phyloP scores from a whole-genome alignment of 148 eudicot genomes.

The Polygonum aviculare region DNA sequence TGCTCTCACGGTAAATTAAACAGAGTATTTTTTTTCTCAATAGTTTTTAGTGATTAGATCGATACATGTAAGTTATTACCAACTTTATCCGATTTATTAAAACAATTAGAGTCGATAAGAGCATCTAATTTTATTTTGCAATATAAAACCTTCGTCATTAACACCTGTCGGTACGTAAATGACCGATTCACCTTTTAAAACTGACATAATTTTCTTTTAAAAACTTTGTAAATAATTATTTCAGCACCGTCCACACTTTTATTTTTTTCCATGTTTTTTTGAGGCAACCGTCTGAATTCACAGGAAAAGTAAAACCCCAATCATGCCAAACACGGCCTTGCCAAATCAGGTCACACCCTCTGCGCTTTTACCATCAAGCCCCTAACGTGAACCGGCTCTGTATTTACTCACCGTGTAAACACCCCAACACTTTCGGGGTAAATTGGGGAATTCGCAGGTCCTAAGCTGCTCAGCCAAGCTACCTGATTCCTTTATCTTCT shows the following conservation, averaged over 20 bases:
- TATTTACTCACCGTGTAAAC: neutral
- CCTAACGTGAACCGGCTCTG: neutral
- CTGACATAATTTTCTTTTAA: neutral
- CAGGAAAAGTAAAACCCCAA: neutral
- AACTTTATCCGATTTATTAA: neutral
- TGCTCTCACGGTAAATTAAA: too few relatives aligned
- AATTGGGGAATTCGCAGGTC: neutral
- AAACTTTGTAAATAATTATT: neutral
- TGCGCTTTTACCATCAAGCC: neutral
- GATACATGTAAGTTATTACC: neutral
- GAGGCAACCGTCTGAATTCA: conserved; percentile 8
- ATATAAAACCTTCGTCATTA: neutral
- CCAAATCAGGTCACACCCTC: neutral
- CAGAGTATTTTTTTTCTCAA: too few relatives aligned
- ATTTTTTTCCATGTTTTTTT: neutral
- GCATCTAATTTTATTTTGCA: neutral
- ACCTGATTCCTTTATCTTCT: neutral
- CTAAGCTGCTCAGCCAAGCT: neutral
- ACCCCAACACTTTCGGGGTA: neutral
- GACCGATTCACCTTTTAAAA: neutral
- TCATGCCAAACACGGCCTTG: neutral
- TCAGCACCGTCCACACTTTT: conserved; percentile 8
- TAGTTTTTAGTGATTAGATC: too few relatives aligned
- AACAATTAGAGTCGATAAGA: neutral
- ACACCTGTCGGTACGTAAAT: neutral